These are phyloP conservation scores for Dipteronia sinensis DNA, from an alignment of 345 rosid species.

Conservation along the genomic window DNA sequence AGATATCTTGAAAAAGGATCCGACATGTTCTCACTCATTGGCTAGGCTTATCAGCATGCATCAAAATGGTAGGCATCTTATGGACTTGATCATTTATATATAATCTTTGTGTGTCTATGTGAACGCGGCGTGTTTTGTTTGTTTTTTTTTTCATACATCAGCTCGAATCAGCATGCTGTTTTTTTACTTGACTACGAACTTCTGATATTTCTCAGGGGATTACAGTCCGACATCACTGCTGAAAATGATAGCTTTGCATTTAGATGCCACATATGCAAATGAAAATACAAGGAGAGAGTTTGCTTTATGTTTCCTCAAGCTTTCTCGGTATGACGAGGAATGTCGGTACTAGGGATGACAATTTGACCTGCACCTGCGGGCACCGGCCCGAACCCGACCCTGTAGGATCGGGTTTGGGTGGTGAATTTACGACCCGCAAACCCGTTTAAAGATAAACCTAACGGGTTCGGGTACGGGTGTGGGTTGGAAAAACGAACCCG, in stretches of 20 bases:
- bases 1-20: slow-evolving; percentile 72
- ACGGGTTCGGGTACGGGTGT: too few species aligned
- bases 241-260: slow-evolving; percentile 84
- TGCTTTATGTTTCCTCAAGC: slow-evolving; percentile 60
- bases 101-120: background rate
- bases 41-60: slow-evolving; percentile 63
- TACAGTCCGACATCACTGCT: slow-evolving; percentile 52
- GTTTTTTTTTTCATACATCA: background rate
- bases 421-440: too few species aligned
- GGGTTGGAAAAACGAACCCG: too few species aligned
- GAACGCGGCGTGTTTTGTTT: too few species aligned
- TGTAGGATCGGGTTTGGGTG: too few species aligned
- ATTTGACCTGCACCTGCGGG: too few species aligned
- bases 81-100: background rate
- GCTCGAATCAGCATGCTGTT: background rate
- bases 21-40: slow-evolving; percentile 52
- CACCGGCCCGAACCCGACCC: too few species aligned
- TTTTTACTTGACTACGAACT: background rate
- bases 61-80: slow-evolving; percentile 44
- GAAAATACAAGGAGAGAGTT: slow-evolving; percentile 66
- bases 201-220: slow-evolving; percentile 46
- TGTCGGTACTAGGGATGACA: too few species aligned
- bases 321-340: slow-evolving; percentile 50
- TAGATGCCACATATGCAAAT: slow-evolving; percentile 61
- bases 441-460: too few species aligned